A percentile compares a stretch with the other conserved stretches of the same genome.
phyloP scores from a whole-genome alignment of 2,329 filamentous ascomycete genomes.

The Colletotrichum godetiae region DNA sequence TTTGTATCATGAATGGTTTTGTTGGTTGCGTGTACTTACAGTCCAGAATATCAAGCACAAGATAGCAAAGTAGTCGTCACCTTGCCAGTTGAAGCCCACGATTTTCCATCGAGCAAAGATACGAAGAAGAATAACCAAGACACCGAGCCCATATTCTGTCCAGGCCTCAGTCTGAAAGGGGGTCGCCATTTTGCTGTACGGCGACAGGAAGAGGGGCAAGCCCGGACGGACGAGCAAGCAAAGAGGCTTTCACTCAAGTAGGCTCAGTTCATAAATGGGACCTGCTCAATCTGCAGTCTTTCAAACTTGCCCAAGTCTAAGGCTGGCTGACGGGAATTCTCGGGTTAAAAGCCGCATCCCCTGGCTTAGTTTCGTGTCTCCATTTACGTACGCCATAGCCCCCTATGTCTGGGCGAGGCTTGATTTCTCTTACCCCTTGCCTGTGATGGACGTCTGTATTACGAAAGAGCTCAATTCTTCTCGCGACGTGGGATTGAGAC shows the following conservation, averaged over 20 bases:
- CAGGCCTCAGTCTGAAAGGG: conserved; percentile 57
- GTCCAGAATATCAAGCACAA: conserved; percentile 51
- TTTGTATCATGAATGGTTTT: too few relatives aligned
- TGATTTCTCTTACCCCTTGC: not conserved
- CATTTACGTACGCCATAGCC: not conserved
- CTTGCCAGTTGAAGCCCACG: conserved; percentile 54
- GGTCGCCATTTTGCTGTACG: conserved; percentile 42
- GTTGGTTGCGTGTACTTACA: conserved; percentile 37
- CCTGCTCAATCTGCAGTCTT: not conserved
- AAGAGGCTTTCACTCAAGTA: not conserved
- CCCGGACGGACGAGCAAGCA: not conserved
- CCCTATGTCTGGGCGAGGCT: not conserved
- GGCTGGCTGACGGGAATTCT: not conserved
- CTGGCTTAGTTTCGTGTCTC: not conserved
- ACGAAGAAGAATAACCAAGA: conserved; percentile 49
- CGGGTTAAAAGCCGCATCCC: conserved; percentile 16
- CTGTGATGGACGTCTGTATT: not conserved
- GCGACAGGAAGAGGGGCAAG: not conserved
- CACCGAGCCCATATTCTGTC: conserved; percentile 54
- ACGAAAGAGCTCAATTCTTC: not conserved
- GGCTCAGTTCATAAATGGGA: not conserved
- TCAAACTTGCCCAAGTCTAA: too few relatives aligned
- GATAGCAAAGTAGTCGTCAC: conserved; percentile 55
- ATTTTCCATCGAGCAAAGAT: conserved; percentile 51
- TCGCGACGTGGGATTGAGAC: not conserved